Conservation (phyloP, 2,329 filamentous ascomycete genomes). For the Sphaerulina populicola region DNA sequence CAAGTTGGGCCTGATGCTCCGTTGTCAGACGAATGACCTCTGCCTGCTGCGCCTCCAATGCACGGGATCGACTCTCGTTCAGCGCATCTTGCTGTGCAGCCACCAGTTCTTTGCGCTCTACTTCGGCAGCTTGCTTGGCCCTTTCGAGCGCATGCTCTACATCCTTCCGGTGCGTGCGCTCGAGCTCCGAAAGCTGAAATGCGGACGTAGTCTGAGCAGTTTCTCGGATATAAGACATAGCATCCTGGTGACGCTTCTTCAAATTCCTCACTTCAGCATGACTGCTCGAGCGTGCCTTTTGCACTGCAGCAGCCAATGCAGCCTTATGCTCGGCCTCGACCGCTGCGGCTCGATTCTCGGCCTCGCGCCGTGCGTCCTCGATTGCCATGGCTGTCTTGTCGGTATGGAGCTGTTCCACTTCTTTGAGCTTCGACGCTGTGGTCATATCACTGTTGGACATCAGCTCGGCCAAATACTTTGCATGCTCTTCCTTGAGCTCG, state of each 20-base stretch:
- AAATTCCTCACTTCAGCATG: conserved; percentile 22
- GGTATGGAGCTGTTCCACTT: conserved; percentile 12
- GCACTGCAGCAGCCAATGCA: conserved; percentile 19
- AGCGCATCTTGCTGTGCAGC: conserved; percentile 9
- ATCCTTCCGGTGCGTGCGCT: conserved; percentile 20
- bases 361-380: conserved; percentile 13
- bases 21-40: conserved; percentile 14
- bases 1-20: conserved; percentile 12
- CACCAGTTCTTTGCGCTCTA: conserved; percentile 10
- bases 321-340: conserved; percentile 17
- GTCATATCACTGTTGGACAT: conserved; percentile 13
- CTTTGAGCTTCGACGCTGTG: conserved; percentile 11
- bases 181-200: conserved; percentile 17
- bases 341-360: conserved; percentile 12
- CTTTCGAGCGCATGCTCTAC: conserved; percentile 14
- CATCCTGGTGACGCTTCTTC: conserved; percentile 24
- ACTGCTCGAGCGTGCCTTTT: conserved; percentile 15
- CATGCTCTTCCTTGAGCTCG: conserved; percentile 18
- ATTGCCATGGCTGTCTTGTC: conserved; percentile 13
- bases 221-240: conserved; percentile 19
- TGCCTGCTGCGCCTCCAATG: conserved; percentile 11
- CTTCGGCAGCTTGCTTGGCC: conserved; percentile 9
- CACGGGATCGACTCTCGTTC: conserved; percentile 2
- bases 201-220: conserved; percentile 19
- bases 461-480: conserved; percentile 15